Evolutionary conservation across 1,284 basidiomycete genomes (phyloP).

Genomic region (Puccinia horiana): DNA sequence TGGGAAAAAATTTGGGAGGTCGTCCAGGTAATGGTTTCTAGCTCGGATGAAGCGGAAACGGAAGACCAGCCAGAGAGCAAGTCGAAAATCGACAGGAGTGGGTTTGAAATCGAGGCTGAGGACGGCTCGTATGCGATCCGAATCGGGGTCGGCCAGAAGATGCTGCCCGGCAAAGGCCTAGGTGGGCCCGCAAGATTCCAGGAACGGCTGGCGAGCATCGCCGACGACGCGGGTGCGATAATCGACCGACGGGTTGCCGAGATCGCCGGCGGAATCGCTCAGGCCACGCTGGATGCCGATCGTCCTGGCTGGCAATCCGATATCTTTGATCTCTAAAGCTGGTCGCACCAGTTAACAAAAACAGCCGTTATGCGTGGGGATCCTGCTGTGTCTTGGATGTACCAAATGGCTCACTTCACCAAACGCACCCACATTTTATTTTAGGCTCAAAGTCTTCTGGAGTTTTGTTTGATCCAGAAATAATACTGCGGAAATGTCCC

Average conservation of each 20-base stretch:
- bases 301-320: constrained; percentile 20
- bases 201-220: constrained; percentile 15
- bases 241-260: constrained; percentile 8
- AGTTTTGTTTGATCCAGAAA: no score
- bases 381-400: no score
- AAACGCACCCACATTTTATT: no score
- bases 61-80: neutral
- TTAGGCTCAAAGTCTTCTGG: no score
- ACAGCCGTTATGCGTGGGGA: no score
- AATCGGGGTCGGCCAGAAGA: constrained; percentile 34
- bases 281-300: neutral
- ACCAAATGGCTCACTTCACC: no score
- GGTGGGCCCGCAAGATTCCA: constrained; percentile 25
- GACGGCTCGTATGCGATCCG: constrained; percentile 36
- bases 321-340: constrained; percentile 20
- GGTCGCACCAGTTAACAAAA: no score
- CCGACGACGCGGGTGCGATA: neutral
- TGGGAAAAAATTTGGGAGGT: constrained; percentile 22
- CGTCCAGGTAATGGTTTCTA: constrained; percentile 1
- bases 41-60: neutral
- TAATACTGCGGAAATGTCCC: no score
- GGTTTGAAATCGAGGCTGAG: constrained; percentile 23
- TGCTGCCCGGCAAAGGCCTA: constrained; percentile 36
- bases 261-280: neutral
- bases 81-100: constrained; percentile 3